Conservation (phyloP, 257 asterid species). For the Leonotis leonurus region DNA sequence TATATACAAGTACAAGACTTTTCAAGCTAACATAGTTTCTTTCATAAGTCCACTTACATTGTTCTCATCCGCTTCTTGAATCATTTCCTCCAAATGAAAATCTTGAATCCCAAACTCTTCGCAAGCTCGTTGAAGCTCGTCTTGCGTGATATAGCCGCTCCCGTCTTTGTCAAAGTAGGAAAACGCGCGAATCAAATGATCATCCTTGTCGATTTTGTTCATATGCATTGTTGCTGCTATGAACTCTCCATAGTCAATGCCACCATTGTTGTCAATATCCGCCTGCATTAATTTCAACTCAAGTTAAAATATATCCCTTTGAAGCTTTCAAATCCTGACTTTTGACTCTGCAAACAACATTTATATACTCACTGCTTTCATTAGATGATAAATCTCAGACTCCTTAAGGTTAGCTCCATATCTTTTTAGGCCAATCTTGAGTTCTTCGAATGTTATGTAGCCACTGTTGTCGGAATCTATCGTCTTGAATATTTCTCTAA, state of each 20-base stretch:
- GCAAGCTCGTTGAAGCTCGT: slow-evolving; percentile 41
- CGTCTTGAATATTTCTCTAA: slow-evolving; percentile 33
- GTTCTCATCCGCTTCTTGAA: slow-evolving; percentile 36
- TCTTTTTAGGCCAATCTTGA: slow-evolving; percentile 34
- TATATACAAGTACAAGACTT: too few relatives aligned
- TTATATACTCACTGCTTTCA: slow-evolving; percentile 40
- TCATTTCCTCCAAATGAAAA: slow-evolving; percentile 28
- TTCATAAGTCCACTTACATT: too few relatives aligned
- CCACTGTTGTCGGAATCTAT: slow-evolving; percentile 39
- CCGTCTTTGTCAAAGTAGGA: slow-evolving; percentile 28
- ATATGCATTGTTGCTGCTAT: slow-evolving; percentile 35
- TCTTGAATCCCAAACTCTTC: slow-evolving; percentile 35
- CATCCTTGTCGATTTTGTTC: neutral
- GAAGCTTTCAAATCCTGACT: neutral
- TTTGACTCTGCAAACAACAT: too few relatives aligned
- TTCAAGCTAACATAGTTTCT: too few relatives aligned
- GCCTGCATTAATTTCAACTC: neutral
- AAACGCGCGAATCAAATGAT: too few relatives aligned
- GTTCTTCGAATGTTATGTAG: slow-evolving; percentile 35
- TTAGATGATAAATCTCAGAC: slow-evolving; percentile 28
- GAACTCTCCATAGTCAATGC: too few relatives aligned
- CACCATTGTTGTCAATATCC: too few relatives aligned
- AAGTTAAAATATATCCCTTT: neutral
- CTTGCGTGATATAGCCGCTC: slow-evolving; percentile 41
- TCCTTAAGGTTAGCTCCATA: slow-evolving; percentile 39